A percentile compares a stretch with the other conserved stretches of the same genome.
Evolutionary conservation across 176 grass and related monocot species (phyloP).

Genomic region (Bromus sterilis): DNA sequence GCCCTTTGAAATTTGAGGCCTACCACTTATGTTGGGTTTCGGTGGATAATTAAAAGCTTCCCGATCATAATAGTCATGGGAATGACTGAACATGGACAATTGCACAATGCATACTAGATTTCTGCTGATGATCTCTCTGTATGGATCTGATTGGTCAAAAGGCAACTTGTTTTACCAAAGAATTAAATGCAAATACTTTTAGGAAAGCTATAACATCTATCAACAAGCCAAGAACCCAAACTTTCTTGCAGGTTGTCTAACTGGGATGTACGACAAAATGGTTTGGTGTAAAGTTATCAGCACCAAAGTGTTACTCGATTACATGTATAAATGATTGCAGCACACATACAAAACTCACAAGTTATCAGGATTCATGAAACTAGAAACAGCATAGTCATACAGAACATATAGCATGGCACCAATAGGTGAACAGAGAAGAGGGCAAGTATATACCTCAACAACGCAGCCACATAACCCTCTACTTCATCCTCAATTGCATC

Average conservation of each 20-base stretch:
- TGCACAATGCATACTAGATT: background rate
- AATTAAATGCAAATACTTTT: background rate
- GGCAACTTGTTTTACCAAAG: background rate
- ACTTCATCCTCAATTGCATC: background rate
- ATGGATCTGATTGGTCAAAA: background rate
- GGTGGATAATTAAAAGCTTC: background rate
- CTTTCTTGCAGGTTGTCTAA: background rate
- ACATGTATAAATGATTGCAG: background rate
- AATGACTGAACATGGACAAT: background rate
- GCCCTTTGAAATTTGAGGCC: background rate
- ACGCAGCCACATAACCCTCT: background rate
- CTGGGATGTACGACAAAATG: background rate
- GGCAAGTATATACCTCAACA: background rate
- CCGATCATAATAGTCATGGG: background rate
- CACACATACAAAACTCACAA: background rate
- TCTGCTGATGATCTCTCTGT: background rate
- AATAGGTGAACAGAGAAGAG: background rate
- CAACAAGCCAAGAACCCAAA: background rate
- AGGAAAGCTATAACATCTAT: background rate
- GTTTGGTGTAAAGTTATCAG: background rate
- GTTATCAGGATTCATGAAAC: background rate
- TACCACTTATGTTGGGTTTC: background rate
- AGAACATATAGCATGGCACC: background rate
- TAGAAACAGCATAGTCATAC: background rate
- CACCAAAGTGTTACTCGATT: background rate